Evolutionary conservation across 768 basidiomycete genomes (phyloP).

Genomic region (Sistotremastrum suecicum): DNA sequence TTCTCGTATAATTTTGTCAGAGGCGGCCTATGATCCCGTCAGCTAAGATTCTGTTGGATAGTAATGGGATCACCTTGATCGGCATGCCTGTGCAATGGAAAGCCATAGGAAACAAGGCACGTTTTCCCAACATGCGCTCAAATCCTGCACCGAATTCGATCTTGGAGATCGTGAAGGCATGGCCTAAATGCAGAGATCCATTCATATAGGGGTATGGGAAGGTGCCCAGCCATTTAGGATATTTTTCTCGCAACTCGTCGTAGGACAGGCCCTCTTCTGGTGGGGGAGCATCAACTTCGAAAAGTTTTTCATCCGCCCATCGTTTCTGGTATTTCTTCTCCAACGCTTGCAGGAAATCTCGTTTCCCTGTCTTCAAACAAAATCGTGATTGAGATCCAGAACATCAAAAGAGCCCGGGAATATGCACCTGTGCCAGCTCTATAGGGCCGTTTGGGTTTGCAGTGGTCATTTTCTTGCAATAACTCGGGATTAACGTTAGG

Average conservation of each 20-base stretch:
- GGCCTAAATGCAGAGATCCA: conserved; percentile 90
- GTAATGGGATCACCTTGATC: conserved; percentile 61
- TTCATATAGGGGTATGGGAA: conserved; percentile 99
- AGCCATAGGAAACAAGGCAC: conserved; percentile 92
- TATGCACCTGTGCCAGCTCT: conserved; percentile 9
- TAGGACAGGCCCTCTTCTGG: conserved; percentile 50
- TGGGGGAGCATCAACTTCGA: conserved; percentile 76
- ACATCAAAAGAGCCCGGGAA: background rate
- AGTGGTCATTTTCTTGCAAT: background rate
- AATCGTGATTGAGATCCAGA: background rate
- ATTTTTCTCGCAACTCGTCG: conserved; percentile 53
- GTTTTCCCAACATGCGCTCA: conserved; percentile 88
- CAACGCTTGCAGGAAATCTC: conserved; percentile 71
- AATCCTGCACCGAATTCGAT: conserved; percentile 95
- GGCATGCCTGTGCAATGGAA: conserved; percentile 99
- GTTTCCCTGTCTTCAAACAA: conserved; percentile 68
- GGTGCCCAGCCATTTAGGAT: conserved; percentile 96
- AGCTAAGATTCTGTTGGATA: background rate
- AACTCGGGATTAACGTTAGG: background rate
- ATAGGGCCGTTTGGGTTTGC: conserved; percentile 7
- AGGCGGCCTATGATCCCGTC: conserved; percentile 50
- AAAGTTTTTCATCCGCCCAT: conserved; percentile 67
- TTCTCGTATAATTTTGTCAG: conserved; percentile 95
- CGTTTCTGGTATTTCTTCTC: conserved; percentile 75
- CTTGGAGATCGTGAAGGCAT: conserved; percentile 97